Percentiles rank a stretch among this genome's conserved stretches.
These are phyloP conservation scores for Datisca glomerata DNA, from an alignment of 306 rosid genomes.

Conservation along the genomic window DNA sequence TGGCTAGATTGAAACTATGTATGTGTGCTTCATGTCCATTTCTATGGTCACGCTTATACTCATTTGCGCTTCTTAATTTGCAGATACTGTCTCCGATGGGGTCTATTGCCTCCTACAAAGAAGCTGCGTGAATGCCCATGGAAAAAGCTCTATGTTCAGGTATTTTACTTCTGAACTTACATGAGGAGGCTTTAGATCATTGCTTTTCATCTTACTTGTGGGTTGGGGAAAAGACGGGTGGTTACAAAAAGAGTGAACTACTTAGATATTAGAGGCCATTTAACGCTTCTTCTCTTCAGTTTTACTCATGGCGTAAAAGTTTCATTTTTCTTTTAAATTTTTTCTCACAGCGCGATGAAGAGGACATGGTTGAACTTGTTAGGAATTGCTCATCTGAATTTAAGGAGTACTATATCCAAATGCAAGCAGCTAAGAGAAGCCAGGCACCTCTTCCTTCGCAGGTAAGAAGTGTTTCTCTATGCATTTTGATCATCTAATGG, in stretches of 20 bases:
- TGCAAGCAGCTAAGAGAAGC: constrained; percentile 94
- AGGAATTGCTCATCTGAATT: constrained; percentile 64
- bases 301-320: too few species aligned
- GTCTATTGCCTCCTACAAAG: constrained; percentile 51
- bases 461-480: constrained; percentile 26
- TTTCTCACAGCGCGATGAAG: constrained; percentile 63
- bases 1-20: too few species aligned
- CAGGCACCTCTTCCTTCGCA: constrained; percentile 91
- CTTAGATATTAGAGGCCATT: too few species aligned
- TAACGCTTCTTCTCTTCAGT: too few species aligned
- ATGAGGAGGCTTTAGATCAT: too few species aligned
- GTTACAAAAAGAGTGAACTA: too few species aligned
- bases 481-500: background rate
- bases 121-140: constrained; percentile 75
- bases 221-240: too few species aligned
- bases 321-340: background rate
- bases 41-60: too few species aligned
- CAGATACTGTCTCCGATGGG: constrained; percentile 94
- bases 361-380: constrained; percentile 79
- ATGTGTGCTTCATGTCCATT: too few species aligned
- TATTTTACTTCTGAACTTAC: constrained; percentile 11
- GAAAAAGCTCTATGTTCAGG: constrained; percentile 77
- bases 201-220: too few species aligned
- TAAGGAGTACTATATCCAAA: constrained; percentile 92
- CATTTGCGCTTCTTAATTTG: too few species aligned